phyloP scores from a whole-genome alignment of 2,329 filamentous ascomycete genomes.

The Calonectria pseudoturangicola region DNA sequence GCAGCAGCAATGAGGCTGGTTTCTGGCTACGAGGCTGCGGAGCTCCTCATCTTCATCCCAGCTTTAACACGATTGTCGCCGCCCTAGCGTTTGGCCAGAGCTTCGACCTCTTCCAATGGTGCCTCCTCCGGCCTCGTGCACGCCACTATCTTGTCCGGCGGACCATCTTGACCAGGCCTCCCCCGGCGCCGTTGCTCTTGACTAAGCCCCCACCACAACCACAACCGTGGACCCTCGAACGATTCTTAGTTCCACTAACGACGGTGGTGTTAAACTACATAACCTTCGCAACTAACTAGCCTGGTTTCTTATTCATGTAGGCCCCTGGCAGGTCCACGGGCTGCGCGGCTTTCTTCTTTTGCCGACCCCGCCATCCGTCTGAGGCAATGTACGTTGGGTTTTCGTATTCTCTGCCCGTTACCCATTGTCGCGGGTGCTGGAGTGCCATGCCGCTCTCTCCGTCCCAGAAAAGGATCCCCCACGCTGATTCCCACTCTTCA shows the following conservation, averaged over 20 bases:
- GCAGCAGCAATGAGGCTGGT: slow-evolving; percentile 1
- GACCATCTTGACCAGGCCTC: not conserved
- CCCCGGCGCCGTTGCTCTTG: not conserved
- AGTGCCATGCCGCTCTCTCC: not conserved
- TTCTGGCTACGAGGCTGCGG: not conserved
- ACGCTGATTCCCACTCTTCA: not conserved
- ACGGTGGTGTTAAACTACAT: not conserved
- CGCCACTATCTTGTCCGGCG: not conserved
- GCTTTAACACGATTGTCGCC: not conserved
- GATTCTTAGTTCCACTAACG: slow-evolving; percentile 8
- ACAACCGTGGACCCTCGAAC: not conserved
- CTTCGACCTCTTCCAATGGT: not conserved
- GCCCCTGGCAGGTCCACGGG: not conserved
- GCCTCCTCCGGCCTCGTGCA: not conserved
- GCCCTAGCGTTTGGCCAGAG: not conserved
- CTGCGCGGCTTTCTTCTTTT: not conserved
- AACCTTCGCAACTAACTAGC: not conserved
- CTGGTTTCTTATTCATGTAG: slow-evolving; percentile 5
- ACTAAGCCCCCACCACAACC: slow-evolving; percentile 12
- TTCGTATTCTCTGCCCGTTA: not conserved
- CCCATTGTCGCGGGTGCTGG: not conserved
- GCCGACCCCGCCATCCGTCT: slow-evolving; percentile 2
- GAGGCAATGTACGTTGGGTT: slow-evolving; percentile 7
- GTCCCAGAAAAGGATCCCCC: not conserved
- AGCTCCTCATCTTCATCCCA: not conserved